Base-by-base conservation (phyloP, 768 basidiomycete species). In the Mycena leptocephala region DNA sequence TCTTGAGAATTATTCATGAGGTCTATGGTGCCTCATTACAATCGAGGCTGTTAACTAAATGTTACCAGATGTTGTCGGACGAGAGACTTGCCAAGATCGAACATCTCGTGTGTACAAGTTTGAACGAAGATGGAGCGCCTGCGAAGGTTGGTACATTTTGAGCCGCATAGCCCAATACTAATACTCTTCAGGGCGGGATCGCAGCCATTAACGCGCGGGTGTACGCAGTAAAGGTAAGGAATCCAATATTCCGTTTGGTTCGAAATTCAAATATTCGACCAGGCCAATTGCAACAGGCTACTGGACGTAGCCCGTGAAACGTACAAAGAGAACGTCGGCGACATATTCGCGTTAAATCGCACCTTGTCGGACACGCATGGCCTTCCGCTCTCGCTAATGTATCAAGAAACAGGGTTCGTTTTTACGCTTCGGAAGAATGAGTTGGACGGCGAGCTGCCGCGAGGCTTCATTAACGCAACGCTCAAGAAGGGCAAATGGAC, bases 251-350 rank as follows among this genome's bases (percentile, higher is more conserved):
- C 58, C 33, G 58, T 55, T 39, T 56, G 11, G 24, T 46, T 48
- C 13, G 32, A 62, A 24, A 39, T 61, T 20, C 76, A 48, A 37
- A 3, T 22, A 37, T 33, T 46, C 43, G 55, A 63, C 9, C 58
- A 94, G 91, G 95, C 96, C 3, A 95, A 95, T 75, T 90, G 89
- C 80, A 95, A 96, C 78, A 92, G 92, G 33, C 88, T 98, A 13
- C 93, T 99, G 35, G 98, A 99, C 77, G 96, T 99, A 9, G 98
- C 98, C 2, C 91, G 98, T 3, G 96, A 96, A 83, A 97, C 97
- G 0, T 99, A 94, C 87, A 96, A 94, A 79, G 97, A 99, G 83
- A 98, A 98, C 78, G 90, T 98, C 55, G 90, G 92, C 20, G 98
- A 99, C 80, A 96, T 98, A 67, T 93, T 93, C 76, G 89, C 93